Percentiles rank a stretch among this genome's conserved stretches.
Evolutionary conservation across 2,329 filamentous ascomycete genomes (phyloP).

Genomic region (Epichloe brachyelytri): DNA sequence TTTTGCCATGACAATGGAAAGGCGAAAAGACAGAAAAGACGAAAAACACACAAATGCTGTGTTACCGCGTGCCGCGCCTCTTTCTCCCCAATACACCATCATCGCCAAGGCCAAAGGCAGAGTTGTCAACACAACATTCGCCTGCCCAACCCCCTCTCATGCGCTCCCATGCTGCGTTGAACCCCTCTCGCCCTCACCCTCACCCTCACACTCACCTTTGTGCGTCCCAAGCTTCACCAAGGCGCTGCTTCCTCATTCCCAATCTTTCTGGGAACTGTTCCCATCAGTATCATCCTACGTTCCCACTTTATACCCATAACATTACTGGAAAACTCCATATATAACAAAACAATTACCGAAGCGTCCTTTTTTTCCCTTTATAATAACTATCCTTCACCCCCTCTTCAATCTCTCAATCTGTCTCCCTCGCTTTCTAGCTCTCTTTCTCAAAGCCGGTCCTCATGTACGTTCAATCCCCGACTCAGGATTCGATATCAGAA

Average conservation of each 20-base stretch:
- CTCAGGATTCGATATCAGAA: slow-evolving; percentile 21
- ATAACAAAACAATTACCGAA: neutral
- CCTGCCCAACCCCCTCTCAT: no score
- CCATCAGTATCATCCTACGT: neutral
- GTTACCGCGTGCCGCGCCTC: no score
- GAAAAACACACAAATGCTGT: neutral
- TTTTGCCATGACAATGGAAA: no score
- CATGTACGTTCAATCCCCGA: slow-evolving; percentile 17
- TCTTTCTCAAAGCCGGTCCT: neutral
- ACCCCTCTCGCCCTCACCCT: no score
- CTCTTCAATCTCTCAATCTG: neutral
- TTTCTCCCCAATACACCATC: no score
- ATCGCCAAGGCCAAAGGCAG: no score
- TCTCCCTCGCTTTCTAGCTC: neutral
- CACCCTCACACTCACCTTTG: no score
- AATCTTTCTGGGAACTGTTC: neutral
- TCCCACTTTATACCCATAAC: neutral
- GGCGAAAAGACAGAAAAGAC: neutral
- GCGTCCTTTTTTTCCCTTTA: no score
- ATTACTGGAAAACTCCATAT: neutral
- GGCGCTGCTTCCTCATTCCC: neutral
- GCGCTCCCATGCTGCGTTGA: no score
- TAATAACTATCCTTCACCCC: neutral
- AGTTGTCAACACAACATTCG: no score
- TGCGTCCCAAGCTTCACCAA: no score